Conservation (phyloP, 2,329 filamentous ascomycete genomes). For the Paramyrothecium sp. region DNA sequence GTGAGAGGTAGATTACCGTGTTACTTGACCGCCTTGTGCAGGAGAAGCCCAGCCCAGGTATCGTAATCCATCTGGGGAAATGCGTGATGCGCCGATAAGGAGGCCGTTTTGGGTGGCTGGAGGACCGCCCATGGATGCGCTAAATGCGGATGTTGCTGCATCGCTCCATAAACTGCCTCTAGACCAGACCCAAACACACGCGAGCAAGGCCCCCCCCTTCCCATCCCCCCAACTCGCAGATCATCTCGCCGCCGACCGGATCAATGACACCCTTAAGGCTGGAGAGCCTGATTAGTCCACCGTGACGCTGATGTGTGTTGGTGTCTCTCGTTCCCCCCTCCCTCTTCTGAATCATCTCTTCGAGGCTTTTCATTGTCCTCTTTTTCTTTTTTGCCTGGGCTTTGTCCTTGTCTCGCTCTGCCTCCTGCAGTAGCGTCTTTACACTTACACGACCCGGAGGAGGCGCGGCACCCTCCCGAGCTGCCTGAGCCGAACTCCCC, state of each 20-base stretch:
- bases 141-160: neutral
- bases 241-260: neutral
- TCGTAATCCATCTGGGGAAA: neutral
- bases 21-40: neutral
- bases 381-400: neutral
- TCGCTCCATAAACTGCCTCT: neutral
- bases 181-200: neutral
- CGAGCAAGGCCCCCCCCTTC: no score
- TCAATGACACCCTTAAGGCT: neutral
- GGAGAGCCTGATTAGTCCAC: neutral
- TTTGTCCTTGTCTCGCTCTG: neutral
- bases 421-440: neutral
- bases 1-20: neutral
- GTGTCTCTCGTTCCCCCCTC: neutral
- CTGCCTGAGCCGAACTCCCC: neutral
- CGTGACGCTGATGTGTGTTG: neutral
- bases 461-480: neutral
- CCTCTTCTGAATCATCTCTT: neutral
- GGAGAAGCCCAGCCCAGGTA: neutral
- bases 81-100: neutral
- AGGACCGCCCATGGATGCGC: neutral
- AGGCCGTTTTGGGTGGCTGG: neutral
- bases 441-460: neutral
- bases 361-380: neutral
- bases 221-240: neutral